phyloP scores from a whole-genome alignment of 1,139 yeast genomes.

The Pichia sp. region DNA sequence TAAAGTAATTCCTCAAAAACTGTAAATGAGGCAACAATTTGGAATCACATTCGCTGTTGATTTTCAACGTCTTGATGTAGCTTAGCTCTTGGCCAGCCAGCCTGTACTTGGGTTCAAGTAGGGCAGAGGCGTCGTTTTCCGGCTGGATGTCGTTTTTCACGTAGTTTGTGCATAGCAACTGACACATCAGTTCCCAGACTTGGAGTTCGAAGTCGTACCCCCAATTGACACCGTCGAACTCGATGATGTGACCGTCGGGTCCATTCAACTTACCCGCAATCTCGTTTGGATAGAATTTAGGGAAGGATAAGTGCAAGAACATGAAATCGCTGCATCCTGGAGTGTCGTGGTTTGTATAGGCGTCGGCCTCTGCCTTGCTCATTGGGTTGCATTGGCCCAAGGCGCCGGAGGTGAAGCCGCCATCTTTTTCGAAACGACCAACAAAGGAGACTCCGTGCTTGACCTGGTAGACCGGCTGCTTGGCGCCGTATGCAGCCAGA shows the following conservation, averaged over 20 bases:
- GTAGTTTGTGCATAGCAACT: constrained; percentile 34
- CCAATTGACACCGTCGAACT: constrained; percentile 32
- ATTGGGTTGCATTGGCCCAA: constrained; percentile 60
- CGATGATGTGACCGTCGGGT: constrained; percentile 29
- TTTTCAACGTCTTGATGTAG: constrained; percentile 27
- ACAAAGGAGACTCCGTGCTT: constrained; percentile 42
- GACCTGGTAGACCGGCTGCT: constrained; percentile 52
- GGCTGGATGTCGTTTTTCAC: constrained; percentile 12
- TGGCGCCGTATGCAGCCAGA: constrained; percentile 55
- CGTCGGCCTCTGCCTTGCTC: constrained; percentile 21
- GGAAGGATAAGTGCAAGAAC: constrained; percentile 64
- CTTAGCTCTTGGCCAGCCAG: constrained; percentile 30
- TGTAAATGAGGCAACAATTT: constrained; percentile 33
- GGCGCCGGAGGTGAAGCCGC: constrained; percentile 47
- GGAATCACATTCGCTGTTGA: constrained; percentile 29
- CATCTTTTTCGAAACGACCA: constrained; percentile 43
- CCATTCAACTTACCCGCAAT: constrained; percentile 42
- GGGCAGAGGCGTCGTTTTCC: constrained; percentile 18
- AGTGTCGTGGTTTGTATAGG: constrained; percentile 19
- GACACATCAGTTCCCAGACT: constrained; percentile 35
- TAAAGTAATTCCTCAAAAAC: constrained; percentile 25
- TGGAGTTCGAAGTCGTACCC: constrained; percentile 36
- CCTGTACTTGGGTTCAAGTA: constrained; percentile 19
- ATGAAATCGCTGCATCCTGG: constrained; percentile 27
- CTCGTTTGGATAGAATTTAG: constrained; percentile 55